Base-by-base conservation (phyloP, 2,329 filamentous ascomycete genomes). In the Beauveria caledonica region DNA sequence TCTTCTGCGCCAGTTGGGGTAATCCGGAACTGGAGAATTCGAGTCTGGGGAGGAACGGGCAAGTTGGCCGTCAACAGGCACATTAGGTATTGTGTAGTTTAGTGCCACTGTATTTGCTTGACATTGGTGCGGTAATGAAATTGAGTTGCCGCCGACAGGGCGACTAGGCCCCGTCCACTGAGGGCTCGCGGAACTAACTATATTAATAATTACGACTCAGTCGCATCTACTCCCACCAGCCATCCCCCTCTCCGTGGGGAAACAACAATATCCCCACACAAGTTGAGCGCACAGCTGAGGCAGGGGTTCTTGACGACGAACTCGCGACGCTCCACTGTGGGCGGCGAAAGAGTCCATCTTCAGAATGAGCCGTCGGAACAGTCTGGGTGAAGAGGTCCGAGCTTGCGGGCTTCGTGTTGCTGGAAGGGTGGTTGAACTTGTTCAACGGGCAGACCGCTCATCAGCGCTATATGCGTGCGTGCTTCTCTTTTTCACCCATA, bases 151-250 rank as follows among this genome's bases (percentile, higher is more conserved):
- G 29, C 5, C 29, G 5, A 33, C 29, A 33, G 40, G 17, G 40
- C 40, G 40, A 17, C n/a, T 0, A 3, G n/a, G 17, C 17, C 19
- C 52, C 9, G 53, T 44, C 56, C 56, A 58, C 23, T 44, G 17
- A 58, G 46, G 42, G 56, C 36, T 51, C 46, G 46, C 29, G 17
- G 46, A 58, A 51, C 23, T 27, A 29, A 44, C n/a, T 58, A 23
- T 17, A 29, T 42, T n/a, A n/a, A n/a, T n/a, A n/a, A n/a, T n/a
- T 58, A 51, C 56, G 56, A 58, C 56, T 58, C 46, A 33, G 48
- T 49, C 39, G 56, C 46, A 58, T 36, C 36, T 58, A 23, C 23
- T 58, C 46, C 55, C 33, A 17, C 36, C 6, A 10, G 6, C 15
- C 39, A 44, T 51, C 27, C 44, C 36, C 33, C 45, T n/a, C 29